These are phyloP conservation scores for Paracorniculantispora psalliotae DNA, from an alignment of 2,329 filamentous ascomycete genomes.

Conservation along the genomic window DNA sequence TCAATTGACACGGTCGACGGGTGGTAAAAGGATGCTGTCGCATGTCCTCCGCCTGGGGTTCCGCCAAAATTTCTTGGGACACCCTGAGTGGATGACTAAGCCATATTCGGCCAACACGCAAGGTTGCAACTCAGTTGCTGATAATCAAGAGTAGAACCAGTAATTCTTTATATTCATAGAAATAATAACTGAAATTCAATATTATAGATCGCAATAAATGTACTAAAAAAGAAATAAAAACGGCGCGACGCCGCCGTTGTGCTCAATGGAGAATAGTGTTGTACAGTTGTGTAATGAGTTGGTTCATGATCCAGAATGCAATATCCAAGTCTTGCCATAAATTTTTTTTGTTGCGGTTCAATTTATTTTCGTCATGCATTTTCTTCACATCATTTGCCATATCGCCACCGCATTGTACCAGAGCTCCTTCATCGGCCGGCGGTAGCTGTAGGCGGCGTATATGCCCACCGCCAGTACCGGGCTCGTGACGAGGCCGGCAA, in stretches of 20 bases:
- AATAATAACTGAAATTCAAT: neutral
- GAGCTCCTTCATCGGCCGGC: constrained; percentile 10
- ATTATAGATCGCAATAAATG: too few species aligned
- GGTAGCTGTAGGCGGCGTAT: constrained; percentile 24
- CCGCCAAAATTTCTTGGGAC: constrained; percentile 10
- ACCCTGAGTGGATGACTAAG: constrained; percentile 5
- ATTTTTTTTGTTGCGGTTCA: too few species aligned
- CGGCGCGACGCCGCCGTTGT: neutral
- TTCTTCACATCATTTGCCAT: constrained; percentile 13
- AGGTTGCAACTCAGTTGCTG: neutral
- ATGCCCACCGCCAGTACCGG: constrained; percentile 25
- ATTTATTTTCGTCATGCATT: too few species aligned
- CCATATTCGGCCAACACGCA: neutral
- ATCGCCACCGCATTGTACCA: constrained; percentile 7
- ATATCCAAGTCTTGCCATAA: neutral
- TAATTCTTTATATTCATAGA: neutral
- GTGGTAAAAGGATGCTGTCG: constrained; percentile 2
- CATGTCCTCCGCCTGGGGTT: neutral
- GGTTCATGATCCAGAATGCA: neutral
- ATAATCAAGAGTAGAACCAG: neutral
- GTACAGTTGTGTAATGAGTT: neutral
- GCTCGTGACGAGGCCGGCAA: constrained; percentile 33
- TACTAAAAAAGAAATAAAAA: neutral
- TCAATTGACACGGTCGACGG: neutral
- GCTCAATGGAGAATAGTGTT: neutral